Base-by-base conservation (phyloP, 2,329 filamentous ascomycete genomes). In the Esteya vermicola region DNA sequence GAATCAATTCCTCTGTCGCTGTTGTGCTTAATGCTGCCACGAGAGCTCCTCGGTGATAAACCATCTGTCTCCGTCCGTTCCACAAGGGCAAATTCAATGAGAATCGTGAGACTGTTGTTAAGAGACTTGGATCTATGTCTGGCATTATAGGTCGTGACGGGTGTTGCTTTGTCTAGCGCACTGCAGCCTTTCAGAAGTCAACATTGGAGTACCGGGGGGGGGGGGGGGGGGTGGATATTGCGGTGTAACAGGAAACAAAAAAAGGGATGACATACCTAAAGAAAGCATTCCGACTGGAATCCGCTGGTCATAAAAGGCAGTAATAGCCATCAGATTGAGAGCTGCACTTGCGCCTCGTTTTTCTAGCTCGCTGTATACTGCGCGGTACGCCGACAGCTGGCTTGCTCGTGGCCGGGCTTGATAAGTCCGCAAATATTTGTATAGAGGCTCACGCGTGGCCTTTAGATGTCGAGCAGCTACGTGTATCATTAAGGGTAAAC, bases 401-500 rank as follows among this genome's bases (percentile, higher is more conserved):
- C 65, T 67, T 1, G 75, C 64, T 44, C 68, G 70, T 6, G 71
- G 68, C 33, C 72, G 68, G 2, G 63, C 69, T 30, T 66, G 60
- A 43, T 72, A 77, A 2, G 68, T 68, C 44, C 65, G 63, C n/a
- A 76, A 57, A 44, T 78, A 81, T 46, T 65, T 73, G 1, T 71
- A 67, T 4, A 82, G 59, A 0, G 76, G 72, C 46, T 78, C 77
- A 16, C 65, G 61, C 0, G 73, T 76, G 3, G 70, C 67, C 41
- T 70, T 75, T 13, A 82, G 58, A 26, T 76, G 67, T 45, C 74
- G 68, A 1, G 75, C 75, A 2, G 78, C 72, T 1, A 77, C 72
- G 48, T 81, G 76, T 18, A 84, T 78, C 46, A 79, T 79, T 7
- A 82, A 59, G 1, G 79, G 78, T 13, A 83, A 59, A 40, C 73